A percentile compares a stretch with the other conserved stretches of the same genome.
phyloP scores from a whole-genome alignment of 345 rosid species.

The Salix purpurea region DNA sequence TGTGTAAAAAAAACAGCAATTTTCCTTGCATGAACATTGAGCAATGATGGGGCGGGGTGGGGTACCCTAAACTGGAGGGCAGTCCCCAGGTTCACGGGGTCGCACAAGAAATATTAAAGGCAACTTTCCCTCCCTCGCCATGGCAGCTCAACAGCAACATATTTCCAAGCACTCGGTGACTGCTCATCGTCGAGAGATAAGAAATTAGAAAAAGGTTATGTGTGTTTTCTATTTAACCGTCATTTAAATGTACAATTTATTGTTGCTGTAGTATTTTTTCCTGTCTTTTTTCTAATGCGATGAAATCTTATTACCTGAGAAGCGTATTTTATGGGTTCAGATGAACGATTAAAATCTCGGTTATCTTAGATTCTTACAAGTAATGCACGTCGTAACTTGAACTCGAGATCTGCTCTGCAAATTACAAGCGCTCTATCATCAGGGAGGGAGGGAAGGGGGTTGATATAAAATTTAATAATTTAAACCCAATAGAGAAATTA shows the following conservation, averaged over 20 bases:
- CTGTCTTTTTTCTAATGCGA: no score
- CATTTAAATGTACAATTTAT: not conserved
- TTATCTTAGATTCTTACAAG: fast-evolving
- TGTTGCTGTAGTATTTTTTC: no score
- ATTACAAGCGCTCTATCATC: fast-evolving
- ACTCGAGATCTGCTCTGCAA: no score
- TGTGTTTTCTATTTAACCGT: not conserved
- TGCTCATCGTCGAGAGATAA: no score
- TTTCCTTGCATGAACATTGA: not conserved
- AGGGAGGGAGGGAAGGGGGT: not conserved
- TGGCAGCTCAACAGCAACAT: not conserved
- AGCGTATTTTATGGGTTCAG: no score
- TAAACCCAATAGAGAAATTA: no score
- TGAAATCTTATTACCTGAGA: no score
- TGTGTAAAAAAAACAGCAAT: not conserved
- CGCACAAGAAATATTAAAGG: slow-evolving; percentile 17
- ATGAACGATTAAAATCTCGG: fast-evolving
- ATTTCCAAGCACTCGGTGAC: not conserved
- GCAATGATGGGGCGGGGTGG: not conserved
- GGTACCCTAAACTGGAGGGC: slow-evolving; percentile 5
- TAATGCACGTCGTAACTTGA: fast-evolving
- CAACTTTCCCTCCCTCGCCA: not conserved
- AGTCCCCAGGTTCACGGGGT: slow-evolving; percentile 26
- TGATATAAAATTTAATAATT: not conserved
- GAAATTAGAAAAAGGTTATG: no score